phyloP scores from a whole-genome alignment of 495 filamentous ascomycete species.

The Neurospora sp. region DNA sequence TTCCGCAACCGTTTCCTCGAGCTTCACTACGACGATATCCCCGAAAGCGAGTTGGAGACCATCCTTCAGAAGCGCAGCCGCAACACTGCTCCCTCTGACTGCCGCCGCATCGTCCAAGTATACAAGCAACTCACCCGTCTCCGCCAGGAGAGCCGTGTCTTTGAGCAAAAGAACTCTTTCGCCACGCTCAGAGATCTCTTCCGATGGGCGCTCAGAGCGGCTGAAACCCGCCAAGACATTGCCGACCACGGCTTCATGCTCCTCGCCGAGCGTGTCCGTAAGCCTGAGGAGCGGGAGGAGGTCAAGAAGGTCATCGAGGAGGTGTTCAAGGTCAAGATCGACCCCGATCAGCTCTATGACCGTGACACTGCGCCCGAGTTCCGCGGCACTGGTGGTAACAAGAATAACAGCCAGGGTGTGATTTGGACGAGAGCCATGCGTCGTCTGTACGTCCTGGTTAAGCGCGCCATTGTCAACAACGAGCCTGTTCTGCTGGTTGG shows the following conservation, averaged over 20 bases:
- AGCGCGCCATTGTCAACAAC: constrained; percentile 74
- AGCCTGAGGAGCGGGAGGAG: constrained; percentile 69
- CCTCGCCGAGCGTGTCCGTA: constrained; percentile 87
- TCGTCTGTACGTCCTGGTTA: constrained; percentile 75
- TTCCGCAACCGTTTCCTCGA: constrained; percentile 97
- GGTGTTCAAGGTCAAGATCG: constrained; percentile 80
- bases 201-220: constrained; percentile 83
- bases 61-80: constrained; percentile 83
- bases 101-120: constrained; percentile 79
- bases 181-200: constrained; percentile 95
- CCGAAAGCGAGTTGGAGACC: constrained; percentile 84
- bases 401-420: constrained; percentile 47
- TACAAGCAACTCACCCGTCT: constrained; percentile 84
- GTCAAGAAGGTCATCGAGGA: constrained; percentile 85
- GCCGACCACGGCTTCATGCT: constrained; percentile 94
- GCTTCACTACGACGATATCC: constrained; percentile 96
- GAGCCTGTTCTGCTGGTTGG: constrained; percentile 92
- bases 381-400: constrained; percentile 36
- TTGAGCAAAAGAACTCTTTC: constrained; percentile 96
- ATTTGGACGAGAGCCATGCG: constrained; percentile 96
- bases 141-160: constrained; percentile 79
- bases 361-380: constrained; percentile 43
- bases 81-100: constrained; percentile 82
- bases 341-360: constrained; percentile 64
- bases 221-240: constrained; percentile 77